phyloP scores from a whole-genome alignment of 2,329 filamentous ascomycete species.

The Biscogniauxia marginata region DNA sequence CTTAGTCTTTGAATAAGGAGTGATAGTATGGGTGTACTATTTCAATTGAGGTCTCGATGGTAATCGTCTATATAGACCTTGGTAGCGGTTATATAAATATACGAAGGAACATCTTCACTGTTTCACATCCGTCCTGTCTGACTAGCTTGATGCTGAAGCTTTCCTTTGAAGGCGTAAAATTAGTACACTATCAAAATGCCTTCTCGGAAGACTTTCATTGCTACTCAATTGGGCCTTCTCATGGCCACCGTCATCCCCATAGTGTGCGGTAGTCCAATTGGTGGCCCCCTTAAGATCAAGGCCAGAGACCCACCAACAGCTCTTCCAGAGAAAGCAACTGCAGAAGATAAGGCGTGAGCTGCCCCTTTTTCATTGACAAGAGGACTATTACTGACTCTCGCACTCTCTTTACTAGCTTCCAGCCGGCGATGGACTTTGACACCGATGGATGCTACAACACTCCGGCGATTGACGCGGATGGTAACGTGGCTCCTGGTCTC shows the following conservation, averaged over 20 bases:
- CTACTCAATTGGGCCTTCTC: slow-evolving; percentile 23
- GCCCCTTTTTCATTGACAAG: background rate
- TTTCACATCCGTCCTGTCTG: background rate
- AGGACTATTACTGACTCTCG: background rate
- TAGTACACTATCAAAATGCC: slow-evolving; percentile 19
- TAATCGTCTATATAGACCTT: background rate
- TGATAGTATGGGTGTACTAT: background rate
- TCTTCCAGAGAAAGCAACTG: slow-evolving; percentile 27
- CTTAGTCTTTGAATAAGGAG: background rate
- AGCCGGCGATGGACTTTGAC: slow-evolving; percentile 36
- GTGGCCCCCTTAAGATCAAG: slow-evolving; percentile 19
- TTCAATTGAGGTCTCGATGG: background rate
- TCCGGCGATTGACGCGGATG: slow-evolving; percentile 36
- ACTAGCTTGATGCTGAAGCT: slow-evolving; percentile 1
- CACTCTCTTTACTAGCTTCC: slow-evolving; percentile 17
- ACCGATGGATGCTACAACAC: slow-evolving; percentile 40
- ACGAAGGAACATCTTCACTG: background rate
- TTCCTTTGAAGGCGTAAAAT: background rate
- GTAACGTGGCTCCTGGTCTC: slow-evolving; percentile 34
- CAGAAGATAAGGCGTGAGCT: slow-evolving; percentile 26
- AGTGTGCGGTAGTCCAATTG: slow-evolving; percentile 16
- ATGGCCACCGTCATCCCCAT: slow-evolving; percentile 16
- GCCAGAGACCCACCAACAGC: slow-evolving; percentile 27
- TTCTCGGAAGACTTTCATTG: slow-evolving; percentile 20
- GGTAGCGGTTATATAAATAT: background rate